Base-by-base conservation (phyloP, 2,329 filamentous ascomycete genomes). In the Aspergillus pseudoviridinutans region DNA sequence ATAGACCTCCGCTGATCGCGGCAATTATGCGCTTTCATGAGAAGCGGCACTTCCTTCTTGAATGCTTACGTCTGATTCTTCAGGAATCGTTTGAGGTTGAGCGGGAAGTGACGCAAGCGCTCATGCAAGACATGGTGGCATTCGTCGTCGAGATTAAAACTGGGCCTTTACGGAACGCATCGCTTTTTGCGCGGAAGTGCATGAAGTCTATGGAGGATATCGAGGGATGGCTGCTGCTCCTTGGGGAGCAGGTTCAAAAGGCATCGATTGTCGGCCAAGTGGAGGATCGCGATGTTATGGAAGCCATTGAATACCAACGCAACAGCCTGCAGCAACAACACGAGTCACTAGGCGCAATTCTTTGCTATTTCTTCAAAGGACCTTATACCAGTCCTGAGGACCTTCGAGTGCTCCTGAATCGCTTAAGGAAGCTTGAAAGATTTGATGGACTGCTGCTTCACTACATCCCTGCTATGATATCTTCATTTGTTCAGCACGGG, bases 1-100 rank as follows among this genome's bases (percentile, higher is more conserved):
- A 91, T 59, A 85, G 90, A 25, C 82, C 90, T 3, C 81, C 90
- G 58, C 81, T 91, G 55, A 87, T 92, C 71, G 88, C 89, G 65
- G 89, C 89, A 58, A 84, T 97, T 62, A 89, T 97, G 68, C 86
- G 87, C 63, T 96, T 95, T 74, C 93, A 99, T 74, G 87, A 92
- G 66, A 87, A 90, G 64, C 87, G 93, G 62, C 88, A 90, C 68
- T 91, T 88, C 67, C 78, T 95, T 46, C 84, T 97, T 35, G 90
- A 96, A 71, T 91, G 88, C 66, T 79, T 97, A 66, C 88, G 92
- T 54, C 81, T 97, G 29, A 82, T 96, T 55, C 80, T 96, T 58
- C 85, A 89, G 67, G 80, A 90, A 54, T 82, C 86, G 12, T 81
- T 87, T 56, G 80, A 86, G 50, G 79, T 85, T 25, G 85, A 89